Evolutionary conservation across 2,329 filamentous ascomycete genomes (phyloP), one percentile per base, ranked within the genome.

Genomic region (Emericellopsis atlantica): DNA sequence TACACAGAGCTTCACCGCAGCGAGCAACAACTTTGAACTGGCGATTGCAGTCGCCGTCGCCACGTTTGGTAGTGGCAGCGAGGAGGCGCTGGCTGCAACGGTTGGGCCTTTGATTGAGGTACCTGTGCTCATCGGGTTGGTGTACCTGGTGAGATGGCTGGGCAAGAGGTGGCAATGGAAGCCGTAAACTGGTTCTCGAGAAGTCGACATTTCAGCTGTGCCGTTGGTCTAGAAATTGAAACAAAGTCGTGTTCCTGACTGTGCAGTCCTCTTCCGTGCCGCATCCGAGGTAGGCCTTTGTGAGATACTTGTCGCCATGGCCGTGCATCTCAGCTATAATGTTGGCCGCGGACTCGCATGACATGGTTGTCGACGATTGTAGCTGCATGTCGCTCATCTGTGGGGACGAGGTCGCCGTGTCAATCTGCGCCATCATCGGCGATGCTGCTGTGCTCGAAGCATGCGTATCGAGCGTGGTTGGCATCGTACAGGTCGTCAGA

Each of bases 11-110:
- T 92, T 94, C 51, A 93, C 85, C 0, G 89, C 86, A 0, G 84
- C 85, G 1, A 94, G 87, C 56, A 95, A 95, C 54, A 94, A 95
- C 55, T 95, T 95, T 52, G 88, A 95, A 64, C 65, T 95, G 21
- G 86, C 88, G 0, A 94, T 95, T 60, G 87, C 87, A 0, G 87
- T 95, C 0, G 84, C 84, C 0, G 79, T 94, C 4, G 82, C 87
- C 0, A 81, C 81, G 0, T 94, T 83, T 60, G 88, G 87, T 0
- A 71, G 81, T 0, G 65, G 82, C 33, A 90, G 84, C 51, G 78
- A 88, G 39, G 79, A 94, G 59, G 87, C 87, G 0, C 64, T 94
- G 36, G 86, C 88, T 1, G 70, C 83, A 7, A 93, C 87, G 0
- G 86, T 94, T 1, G 86, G 87, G 0, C 88, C 88, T 3, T 59